A percentile compares a stretch with the other conserved stretches of the same genome.
phyloP scores from a whole-genome alignment of 306 rosid species.

The Heteromeles arbutifolia region DNA sequence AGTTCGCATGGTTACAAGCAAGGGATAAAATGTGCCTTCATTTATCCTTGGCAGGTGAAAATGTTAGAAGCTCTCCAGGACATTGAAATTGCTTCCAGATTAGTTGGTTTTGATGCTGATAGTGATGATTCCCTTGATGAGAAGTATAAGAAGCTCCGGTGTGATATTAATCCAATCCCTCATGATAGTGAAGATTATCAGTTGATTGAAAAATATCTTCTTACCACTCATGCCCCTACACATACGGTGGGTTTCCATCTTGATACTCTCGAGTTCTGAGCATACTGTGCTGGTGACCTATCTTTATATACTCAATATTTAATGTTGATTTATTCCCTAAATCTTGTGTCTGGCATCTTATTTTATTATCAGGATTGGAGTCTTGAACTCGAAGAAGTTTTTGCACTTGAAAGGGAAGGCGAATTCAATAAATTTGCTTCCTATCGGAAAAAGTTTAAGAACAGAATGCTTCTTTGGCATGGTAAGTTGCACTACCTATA shows the following conservation, averaged over 20 bases:
- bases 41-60: slow-evolving; percentile 63
- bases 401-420: slow-evolving; percentile 87
- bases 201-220: slow-evolving; percentile 76
- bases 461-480: slow-evolving; percentile 98
- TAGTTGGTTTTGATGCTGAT: slow-evolving; percentile 86
- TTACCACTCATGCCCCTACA: slow-evolving; percentile 90
- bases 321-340: not conserved
- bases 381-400: slow-evolving; percentile 94
- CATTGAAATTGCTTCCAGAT: slow-evolving; percentile 93
- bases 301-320: not conserved
- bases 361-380: slow-evolving; percentile 70
- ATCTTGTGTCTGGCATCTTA: slow-evolving; percentile 10
- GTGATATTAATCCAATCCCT: slow-evolving; percentile 68
- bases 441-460: slow-evolving; percentile 52
- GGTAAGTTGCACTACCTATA: slow-evolving; percentile 43
- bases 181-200: slow-evolving; percentile 80
- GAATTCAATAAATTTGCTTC: slow-evolving; percentile 67
- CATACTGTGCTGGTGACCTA: not conserved
- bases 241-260: slow-evolving; percentile 58
- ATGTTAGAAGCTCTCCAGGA: slow-evolving; percentile 99
- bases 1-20: not conserved
- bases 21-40: not conserved
- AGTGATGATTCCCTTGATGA: slow-evolving; percentile 80
- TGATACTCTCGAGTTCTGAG: not conserved
- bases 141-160: slow-evolving; percentile 75